phyloP scores from a whole-genome alignment of 768 basidiomycete species.

The Collybia sp. region DNA sequence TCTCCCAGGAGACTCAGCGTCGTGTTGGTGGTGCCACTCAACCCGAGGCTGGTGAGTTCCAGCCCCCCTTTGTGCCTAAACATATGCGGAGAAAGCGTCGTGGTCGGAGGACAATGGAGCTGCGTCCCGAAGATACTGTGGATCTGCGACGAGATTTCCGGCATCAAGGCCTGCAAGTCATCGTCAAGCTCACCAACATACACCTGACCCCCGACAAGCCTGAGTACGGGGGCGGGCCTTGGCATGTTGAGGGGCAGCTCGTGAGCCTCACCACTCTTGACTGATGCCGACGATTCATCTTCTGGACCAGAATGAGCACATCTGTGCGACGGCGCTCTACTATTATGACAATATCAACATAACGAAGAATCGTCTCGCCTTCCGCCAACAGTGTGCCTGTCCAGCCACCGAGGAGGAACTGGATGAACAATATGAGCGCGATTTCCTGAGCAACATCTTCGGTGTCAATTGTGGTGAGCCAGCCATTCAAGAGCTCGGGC shows the following conservation, averaged over 20 bases:
- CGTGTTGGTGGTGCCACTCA: slow-evolving; percentile 1
- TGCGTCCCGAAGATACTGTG: slow-evolving; percentile 1
- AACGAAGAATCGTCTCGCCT: slow-evolving; percentile 5
- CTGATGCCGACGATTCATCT: not conserved
- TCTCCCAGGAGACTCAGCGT: not conserved
- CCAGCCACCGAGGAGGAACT: not conserved
- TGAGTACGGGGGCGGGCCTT: slow-evolving; percentile 27
- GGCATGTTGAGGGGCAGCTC: slow-evolving; percentile 32
- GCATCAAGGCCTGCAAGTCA: slow-evolving; percentile 18
- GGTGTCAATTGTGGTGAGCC: not conserved
- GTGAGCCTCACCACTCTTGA: not conserved
- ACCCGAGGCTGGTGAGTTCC: slow-evolving; percentile 10
- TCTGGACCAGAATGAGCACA: slow-evolving; percentile 11
- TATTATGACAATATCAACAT: slow-evolving; percentile 12
- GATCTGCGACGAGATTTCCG: slow-evolving; percentile 8
- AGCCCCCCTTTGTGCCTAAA: not conserved
- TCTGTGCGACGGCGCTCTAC: slow-evolving; percentile 13
- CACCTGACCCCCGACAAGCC: slow-evolving; percentile 31
- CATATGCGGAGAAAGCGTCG: not conserved
- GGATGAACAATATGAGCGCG: slow-evolving; percentile 4
- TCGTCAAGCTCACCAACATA: slow-evolving; percentile 26
- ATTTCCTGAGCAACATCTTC: slow-evolving; percentile 7
- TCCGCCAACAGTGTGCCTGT: slow-evolving; percentile 4
- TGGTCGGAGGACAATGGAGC: not conserved
- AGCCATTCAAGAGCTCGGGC: slow-evolving; percentile 5